These are phyloP conservation scores for Cladophialophora immunda DNA, from an alignment of 2,329 filamentous ascomycete species.

Conservation along the genomic window DNA sequence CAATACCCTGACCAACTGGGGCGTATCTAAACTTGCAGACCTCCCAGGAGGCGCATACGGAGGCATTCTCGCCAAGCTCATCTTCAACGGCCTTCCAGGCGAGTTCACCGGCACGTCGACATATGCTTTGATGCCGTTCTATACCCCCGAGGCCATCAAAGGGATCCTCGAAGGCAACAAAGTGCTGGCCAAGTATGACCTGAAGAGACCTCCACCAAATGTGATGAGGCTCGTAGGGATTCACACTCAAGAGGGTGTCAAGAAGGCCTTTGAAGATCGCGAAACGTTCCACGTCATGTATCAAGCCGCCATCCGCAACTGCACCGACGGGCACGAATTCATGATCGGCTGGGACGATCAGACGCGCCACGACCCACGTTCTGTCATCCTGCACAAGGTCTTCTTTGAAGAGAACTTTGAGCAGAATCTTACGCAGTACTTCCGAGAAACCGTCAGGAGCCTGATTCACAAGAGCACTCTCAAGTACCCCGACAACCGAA, in stretches of 20 bases:
- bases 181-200: conserved; percentile 57
- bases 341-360: conserved; percentile 58
- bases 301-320: conserved; percentile 52
- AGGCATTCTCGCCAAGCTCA: conserved; percentile 54
- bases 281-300: conserved; percentile 61
- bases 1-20: conserved; percentile 61
- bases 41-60: conserved; percentile 54
- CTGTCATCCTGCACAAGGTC: conserved; percentile 55
- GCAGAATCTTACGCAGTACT: conserved; percentile 54
- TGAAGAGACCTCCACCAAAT: conserved; percentile 52
- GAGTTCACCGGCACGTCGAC: conserved; percentile 59
- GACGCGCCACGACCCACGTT: conserved; percentile 52
- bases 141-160: conserved; percentile 58
- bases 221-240: conserved; percentile 55
- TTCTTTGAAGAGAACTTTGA: conserved; percentile 58
- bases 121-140: conserved; percentile 61
- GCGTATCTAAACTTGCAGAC: conserved; percentile 54
- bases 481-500: conserved; percentile 54
- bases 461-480: conserved; percentile 59
- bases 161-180: conserved; percentile 59
- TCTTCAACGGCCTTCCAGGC: conserved; percentile 58
- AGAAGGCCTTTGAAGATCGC: conserved; percentile 59
- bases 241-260: conserved; percentile 60
- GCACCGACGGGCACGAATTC: conserved; percentile 58
- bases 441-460: conserved; percentile 52